Evolutionary conservation across 768 basidiomycete species (phyloP), one percentile per base, ranked within the genome.

Genomic region (Lanmaoa pseudosensibilis): DNA sequence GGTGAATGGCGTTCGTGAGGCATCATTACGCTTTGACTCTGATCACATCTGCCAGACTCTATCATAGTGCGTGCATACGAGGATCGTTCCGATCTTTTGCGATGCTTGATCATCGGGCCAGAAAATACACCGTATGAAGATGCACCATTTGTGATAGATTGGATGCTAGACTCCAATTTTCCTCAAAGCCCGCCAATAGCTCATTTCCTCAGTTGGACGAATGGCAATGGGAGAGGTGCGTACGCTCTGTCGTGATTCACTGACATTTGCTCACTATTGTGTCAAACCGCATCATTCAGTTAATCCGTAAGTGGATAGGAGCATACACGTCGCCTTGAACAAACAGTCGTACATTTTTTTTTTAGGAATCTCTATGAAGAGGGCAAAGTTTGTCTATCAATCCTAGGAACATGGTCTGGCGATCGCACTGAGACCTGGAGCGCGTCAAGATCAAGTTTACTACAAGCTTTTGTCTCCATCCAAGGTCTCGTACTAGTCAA

Each of bases 41-140:
- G 55, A 66, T 23, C 23, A 32, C 12, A 30, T 23, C 46, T 32
- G 30, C 10, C 65, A 90, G 93, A 94, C 56, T 87, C 88, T 15
- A 94, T 98, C 61, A 66, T 96, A 51, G 91, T 98, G 46, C 85
- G 94, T 55, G 88, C 88, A 25, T 98, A 90, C 67, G 94, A 97
- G 71, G 89, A 96, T 69, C 84, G 94, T 27, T 78, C 84, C 43
- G 94, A 98, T 75, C 80, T 98, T 37, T 72, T 97, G 57, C 84
- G 94, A 33, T 90, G 83, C 66, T 78, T 98, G 47, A 98, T 98
- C 57, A 86, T 98, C 59, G 94, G 94, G 4, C 92, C 94, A 55
- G 85, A 89, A 64, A 94, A 94, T 60, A 97, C 95, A 10, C 94
- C 94, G n/a, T 97, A 96, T 62, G 84, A 92, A 70, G 89, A 95